Conservation (phyloP, 2,329 filamentous ascomycete species). For the Exophiala sideris region DNA sequence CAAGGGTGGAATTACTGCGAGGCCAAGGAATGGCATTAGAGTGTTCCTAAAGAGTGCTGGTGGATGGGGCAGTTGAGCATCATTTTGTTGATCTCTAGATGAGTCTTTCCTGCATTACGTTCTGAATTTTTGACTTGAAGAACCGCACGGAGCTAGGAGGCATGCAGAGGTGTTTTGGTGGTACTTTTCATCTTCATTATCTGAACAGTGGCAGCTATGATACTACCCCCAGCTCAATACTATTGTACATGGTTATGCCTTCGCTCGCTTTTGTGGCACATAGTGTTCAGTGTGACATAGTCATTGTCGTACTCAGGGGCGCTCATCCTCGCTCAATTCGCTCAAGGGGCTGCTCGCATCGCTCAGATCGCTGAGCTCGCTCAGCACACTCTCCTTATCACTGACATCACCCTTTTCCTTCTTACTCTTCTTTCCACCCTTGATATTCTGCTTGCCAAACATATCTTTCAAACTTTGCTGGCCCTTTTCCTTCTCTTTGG, state of each 20-base stretch:
- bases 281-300: neutral
- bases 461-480: slow-evolving; percentile 41
- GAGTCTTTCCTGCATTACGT: too few species aligned
- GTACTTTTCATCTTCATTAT: too few species aligned
- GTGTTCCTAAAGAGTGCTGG: slow-evolving; percentile 65
- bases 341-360: neutral
- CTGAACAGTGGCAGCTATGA: neutral
- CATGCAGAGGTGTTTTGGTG: neutral
- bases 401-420: slow-evolving; percentile 39
- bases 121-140: too few species aligned
- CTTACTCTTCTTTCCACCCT: slow-evolving; percentile 37
- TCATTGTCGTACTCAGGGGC: neutral
- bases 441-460: slow-evolving; percentile 35
- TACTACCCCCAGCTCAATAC: neutral
- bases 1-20: slow-evolving; percentile 66
- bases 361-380: neutral
- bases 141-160: neutral
- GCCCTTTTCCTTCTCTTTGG: slow-evolving; percentile 46
- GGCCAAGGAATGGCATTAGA: slow-evolving; percentile 68
- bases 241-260: neutral
- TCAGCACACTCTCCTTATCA: slow-evolving; percentile 19
- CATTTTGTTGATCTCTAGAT: neutral
- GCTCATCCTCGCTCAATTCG: slow-evolving; percentile 14
- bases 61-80: slow-evolving; percentile 54
- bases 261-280: neutral